Base-by-base conservation (phyloP, 129 eudicot genomes). In the Tanacetum coccineum region DNA sequence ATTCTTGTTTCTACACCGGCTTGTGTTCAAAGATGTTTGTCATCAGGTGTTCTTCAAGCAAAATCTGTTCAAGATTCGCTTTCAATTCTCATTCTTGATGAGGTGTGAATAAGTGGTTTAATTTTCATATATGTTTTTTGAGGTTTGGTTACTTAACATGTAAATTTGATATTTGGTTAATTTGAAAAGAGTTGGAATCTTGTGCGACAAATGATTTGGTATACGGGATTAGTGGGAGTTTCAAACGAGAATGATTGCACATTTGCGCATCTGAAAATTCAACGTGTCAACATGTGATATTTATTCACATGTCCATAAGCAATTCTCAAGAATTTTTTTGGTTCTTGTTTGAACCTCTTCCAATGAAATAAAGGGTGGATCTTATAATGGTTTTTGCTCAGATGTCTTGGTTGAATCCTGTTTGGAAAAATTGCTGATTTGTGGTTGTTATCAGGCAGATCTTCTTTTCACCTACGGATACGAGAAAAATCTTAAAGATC, bases 381-480 rank as follows among this genome's bases (percentile, higher is more conserved):
- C 7, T 36, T 1, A 36, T 7, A 9, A 9, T 36, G 10, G 10
- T 36, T 66, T 66, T 7, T 28, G 40, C 67, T 20, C 52, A 62
- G 64, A 21, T 13, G 2, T 15, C 17, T 45, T 9, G 9, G 13
- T 18, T 25, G 1, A 22, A 13, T 58, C 28, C 21, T 54, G 30
- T 26, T 54, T 18, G n/a, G 20, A 59, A 32, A n/a, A 30, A 55
- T 75, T 6, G 17, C 55, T 28, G 68, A 52, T 13, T 17, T 40
- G 56, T 55, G 7, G 49, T 61, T 3, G 52, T 66, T 22, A 74
- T 77, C 88, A 94, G 99, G 96, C 97, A 40, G 99, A 94, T 83
- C 97, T 94, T 83, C 84, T 94, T 46, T 80, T 94, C 85, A 83
- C 99, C 28, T 89, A 89, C 67, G 97, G 99, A 46, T 87, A 94